Conservation (phyloP, 2,329 filamentous ascomycete genomes). For the Tricladium varicosporioides region DNA sequence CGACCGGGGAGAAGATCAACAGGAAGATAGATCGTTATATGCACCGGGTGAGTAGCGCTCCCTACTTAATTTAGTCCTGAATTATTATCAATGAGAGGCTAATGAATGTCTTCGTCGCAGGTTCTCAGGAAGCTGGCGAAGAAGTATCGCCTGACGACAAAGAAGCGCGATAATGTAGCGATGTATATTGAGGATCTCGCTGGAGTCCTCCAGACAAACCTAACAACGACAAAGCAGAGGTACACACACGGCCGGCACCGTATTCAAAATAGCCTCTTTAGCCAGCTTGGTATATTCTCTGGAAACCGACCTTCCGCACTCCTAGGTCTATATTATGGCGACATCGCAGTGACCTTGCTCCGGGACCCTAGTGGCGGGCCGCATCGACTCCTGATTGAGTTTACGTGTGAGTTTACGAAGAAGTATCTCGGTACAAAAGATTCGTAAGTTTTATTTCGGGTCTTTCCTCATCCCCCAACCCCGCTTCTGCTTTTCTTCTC, state of each 20-base stretch:
- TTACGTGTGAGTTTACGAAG: too few species aligned
- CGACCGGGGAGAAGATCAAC: conserved; percentile 21
- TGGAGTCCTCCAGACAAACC: too few species aligned
- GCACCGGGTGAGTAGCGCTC: conserved; percentile 16
- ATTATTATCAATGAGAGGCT: conserved; percentile 14
- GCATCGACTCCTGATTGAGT: conserved; percentile 5
- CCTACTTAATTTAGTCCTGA: conserved; percentile 9
- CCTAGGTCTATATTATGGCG: conserved; percentile 16
- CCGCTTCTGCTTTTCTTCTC: too few species aligned
- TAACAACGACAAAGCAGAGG: conserved; percentile 29
- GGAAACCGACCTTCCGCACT: conserved; percentile 17
- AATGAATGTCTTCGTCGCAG: conserved; percentile 16
- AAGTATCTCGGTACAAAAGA: too few species aligned
- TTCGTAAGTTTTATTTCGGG: too few species aligned
- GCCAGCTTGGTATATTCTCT: conserved; percentile 14
- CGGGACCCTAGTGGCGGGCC: neutral
- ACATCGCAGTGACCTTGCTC: conserved; percentile 16
- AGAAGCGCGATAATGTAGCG: too few species aligned
- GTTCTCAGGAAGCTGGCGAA: too few species aligned
- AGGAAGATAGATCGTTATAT: conserved; percentile 21
- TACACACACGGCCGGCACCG: conserved; percentile 27
- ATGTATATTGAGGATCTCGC: too few species aligned
- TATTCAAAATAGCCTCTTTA: conserved; percentile 21
- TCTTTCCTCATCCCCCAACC: too few species aligned
- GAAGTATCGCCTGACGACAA: too few species aligned